Conservation (phyloP, 257 asterid genomes). For the Solanum verrucosum region DNA sequence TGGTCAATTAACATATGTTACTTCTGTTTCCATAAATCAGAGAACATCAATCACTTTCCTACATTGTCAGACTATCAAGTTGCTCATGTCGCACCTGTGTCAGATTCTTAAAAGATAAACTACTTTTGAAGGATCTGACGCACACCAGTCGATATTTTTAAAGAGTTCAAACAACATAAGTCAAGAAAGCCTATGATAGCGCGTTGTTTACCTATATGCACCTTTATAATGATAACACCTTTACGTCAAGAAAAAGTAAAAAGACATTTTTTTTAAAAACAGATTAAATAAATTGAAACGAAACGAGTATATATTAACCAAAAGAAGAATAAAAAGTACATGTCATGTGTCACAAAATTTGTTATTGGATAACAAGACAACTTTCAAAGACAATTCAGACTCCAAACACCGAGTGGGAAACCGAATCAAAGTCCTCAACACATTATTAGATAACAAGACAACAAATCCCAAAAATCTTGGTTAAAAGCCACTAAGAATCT, state of each 20-base stretch:
- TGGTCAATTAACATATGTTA: no score
- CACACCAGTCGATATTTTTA: no score
- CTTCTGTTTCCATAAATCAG: not conserved
- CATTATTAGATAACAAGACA: not conserved
- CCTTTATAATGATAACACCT: not conserved
- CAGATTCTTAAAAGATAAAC: not conserved
- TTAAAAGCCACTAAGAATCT: not conserved
- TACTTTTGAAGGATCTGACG: not conserved
- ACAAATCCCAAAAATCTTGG: no score
- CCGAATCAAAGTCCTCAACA: not conserved
- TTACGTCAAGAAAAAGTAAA: no score
- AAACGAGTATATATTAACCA: not conserved
- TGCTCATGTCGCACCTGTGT: no score
- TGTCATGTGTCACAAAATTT: not conserved
- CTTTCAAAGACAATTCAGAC: not conserved
- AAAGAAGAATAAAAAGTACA: not conserved
- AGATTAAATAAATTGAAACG: no score
- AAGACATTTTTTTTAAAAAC: no score
- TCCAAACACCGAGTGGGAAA: not conserved
- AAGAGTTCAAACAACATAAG: not conserved
- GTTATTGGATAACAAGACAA: not conserved
- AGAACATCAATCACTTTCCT: not conserved
- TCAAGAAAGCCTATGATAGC: not conserved
- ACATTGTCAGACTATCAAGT: not conserved
- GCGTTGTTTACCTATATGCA: not conserved